A percentile compares a stretch with the other conserved stretches of the same genome.
These are phyloP conservation scores for Rhytidhysteron rufulum DNA, from an alignment of 2,329 filamentous ascomycete species.

Conservation along the genomic window DNA sequence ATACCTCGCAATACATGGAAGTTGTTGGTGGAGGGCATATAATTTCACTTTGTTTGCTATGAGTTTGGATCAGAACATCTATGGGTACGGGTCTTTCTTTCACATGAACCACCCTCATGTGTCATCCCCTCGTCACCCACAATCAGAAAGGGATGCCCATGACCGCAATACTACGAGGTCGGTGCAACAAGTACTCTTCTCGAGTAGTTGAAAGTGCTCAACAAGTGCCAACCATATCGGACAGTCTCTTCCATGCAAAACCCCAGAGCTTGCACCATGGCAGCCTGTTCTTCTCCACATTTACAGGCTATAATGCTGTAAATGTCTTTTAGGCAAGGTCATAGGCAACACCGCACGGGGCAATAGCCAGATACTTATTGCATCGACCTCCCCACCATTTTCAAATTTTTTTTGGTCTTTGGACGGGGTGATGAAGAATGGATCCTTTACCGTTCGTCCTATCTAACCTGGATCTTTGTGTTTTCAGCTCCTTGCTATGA, in stretches of 20 bases:
- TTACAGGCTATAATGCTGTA: conserved; percentile 11
- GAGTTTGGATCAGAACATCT: conserved; percentile 39
- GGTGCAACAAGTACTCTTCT: conserved; percentile 11
- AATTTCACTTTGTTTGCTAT: conserved; percentile 34
- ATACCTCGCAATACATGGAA: conserved; percentile 26
- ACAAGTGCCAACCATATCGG: conserved; percentile 11
- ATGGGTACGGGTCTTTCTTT: conserved; percentile 34
- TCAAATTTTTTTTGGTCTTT: conserved; percentile 14
- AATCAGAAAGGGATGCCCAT: conserved; percentile 5
- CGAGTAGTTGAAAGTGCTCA: conserved; percentile 1
- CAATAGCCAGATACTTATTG: conserved; percentile 20
- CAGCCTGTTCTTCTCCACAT: too few relatives aligned
- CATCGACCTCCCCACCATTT: conserved; percentile 16
- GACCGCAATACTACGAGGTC: conserved; percentile 7
- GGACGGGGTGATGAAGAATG: neutral
- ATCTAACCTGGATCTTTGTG: neutral
- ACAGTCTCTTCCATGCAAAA: too few relatives aligned
- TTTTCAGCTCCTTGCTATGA: too few relatives aligned
- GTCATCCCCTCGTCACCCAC: conserved; percentile 8
- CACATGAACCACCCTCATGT: conserved; percentile 12
- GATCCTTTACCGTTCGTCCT: neutral
- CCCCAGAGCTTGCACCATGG: too few relatives aligned
- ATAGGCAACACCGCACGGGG: conserved; percentile 37
- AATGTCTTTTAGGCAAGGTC: conserved; percentile 22
- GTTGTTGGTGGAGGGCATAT: conserved; percentile 18